Evolutionary conservation across 1,139 yeast genomes (phyloP).

Genomic region (Nakaseomyces kungkrabaensis): DNA sequence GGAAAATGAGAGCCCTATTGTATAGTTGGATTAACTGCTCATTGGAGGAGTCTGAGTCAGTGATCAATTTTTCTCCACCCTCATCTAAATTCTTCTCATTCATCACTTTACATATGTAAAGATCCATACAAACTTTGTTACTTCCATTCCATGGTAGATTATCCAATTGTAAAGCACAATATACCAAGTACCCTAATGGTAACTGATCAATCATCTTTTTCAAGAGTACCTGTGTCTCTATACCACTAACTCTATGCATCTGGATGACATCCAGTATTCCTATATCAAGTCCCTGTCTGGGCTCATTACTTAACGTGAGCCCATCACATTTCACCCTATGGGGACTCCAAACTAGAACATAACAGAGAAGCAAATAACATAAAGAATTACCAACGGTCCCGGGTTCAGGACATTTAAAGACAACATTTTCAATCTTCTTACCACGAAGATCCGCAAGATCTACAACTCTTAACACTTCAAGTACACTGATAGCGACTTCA

Average conservation of each 20-base stretch:
- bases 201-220: neutral
- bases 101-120: neutral
- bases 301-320: neutral
- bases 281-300: neutral
- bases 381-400: neutral
- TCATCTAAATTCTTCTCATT: neutral
- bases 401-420: neutral
- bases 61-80: neutral
- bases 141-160: neutral
- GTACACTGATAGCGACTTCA: neutral
- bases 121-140: neutral
- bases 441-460: neutral
- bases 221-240: neutral
- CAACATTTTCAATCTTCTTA: neutral
- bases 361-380: neutral
- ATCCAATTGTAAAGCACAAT: neutral
- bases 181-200: neutral
- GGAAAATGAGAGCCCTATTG: neutral
- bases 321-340: conserved; percentile 1
- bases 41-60: neutral
- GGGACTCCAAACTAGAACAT: neutral
- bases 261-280: neutral
- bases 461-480: neutral
- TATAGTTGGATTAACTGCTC: neutral
- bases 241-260: neutral